Evolutionary conservation across 2,329 filamentous ascomycete genomes (phyloP).

Genomic region (Clarireedia hainanense): DNA sequence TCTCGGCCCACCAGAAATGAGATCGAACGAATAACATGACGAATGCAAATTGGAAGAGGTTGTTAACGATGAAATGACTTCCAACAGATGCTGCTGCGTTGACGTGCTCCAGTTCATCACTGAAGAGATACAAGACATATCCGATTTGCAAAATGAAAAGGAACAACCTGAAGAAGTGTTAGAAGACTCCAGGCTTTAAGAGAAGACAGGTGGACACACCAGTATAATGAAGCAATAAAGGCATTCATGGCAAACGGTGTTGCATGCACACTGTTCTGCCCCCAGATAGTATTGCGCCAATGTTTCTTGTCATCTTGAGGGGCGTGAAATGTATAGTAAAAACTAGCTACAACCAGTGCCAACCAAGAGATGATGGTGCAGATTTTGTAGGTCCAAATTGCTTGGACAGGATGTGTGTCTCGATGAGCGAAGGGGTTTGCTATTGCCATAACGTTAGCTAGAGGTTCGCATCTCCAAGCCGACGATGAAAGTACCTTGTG

Average conservation of each 20-base stretch:
- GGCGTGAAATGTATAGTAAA: slow-evolving; percentile 64
- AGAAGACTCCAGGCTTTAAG: not conserved
- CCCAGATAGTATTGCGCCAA: slow-evolving; percentile 60
- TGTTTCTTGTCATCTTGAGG: slow-evolving; percentile 52
- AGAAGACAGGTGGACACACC: slow-evolving; percentile 40
- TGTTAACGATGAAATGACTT: slow-evolving; percentile 78
- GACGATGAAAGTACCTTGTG: not conserved
- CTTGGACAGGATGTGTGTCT: slow-evolving; percentile 53
- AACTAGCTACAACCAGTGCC: slow-evolving; percentile 59
- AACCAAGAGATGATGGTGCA: slow-evolving; percentile 68
- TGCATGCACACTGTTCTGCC: slow-evolving; percentile 56
- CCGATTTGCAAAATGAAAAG: slow-evolving; percentile 68
- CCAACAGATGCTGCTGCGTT: slow-evolving; percentile 69
- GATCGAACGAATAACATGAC: slow-evolving; percentile 74
- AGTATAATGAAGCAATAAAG: slow-evolving; percentile 62
- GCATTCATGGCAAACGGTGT: slow-evolving; percentile 73
- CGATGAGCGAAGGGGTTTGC: slow-evolving; percentile 71
- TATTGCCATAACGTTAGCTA: slow-evolving; percentile 34
- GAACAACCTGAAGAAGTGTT: slow-evolving; percentile 45
- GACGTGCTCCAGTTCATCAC: slow-evolving; percentile 52
- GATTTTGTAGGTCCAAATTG: slow-evolving; percentile 67
- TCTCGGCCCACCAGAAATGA: slow-evolving; percentile 67
- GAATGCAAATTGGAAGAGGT: slow-evolving; percentile 74
- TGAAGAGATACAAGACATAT: slow-evolving; percentile 73
- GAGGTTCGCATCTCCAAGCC: not conserved